phyloP scores from a whole-genome alignment of 2,329 filamentous ascomycete genomes.

The Arthrobotrys iridis region DNA sequence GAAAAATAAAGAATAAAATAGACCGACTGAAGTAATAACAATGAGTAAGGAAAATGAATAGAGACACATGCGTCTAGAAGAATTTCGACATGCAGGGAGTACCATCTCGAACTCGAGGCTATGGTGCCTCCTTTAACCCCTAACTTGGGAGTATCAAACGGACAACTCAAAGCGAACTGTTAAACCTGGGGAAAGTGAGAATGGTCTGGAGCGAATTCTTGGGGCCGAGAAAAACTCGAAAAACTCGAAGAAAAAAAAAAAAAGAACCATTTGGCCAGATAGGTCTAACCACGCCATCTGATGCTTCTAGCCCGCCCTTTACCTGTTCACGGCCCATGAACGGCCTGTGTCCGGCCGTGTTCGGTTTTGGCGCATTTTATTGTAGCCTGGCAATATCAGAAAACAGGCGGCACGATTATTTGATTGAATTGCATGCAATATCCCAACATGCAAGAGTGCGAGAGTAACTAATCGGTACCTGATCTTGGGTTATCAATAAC shows the following conservation, averaged over 20 bases:
- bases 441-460: slow-evolving; percentile 2
- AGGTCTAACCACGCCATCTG: slow-evolving; percentile 16
- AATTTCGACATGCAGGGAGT: not conserved
- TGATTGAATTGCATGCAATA: slow-evolving; percentile 8
- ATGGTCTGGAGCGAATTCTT: no score
- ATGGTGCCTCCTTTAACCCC: slow-evolving; percentile 13
- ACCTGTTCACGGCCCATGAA: not conserved
- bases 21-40: no score
- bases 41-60: no score
- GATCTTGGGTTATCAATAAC: slow-evolving; percentile 6
- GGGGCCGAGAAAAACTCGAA: not conserved
- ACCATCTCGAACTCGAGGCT: slow-evolving; percentile 26
- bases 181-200: slow-evolving; percentile 16
- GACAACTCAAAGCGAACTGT: slow-evolving; percentile 6
- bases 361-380: slow-evolving; percentile 7
- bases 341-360: slow-evolving; percentile 6
- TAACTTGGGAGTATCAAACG: slow-evolving; percentile 1
- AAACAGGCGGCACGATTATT: slow-evolving; percentile 9
- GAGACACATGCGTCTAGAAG: not conserved
- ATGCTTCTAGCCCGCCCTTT: slow-evolving; percentile 32
- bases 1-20: not conserved
- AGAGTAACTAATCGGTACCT: slow-evolving; percentile 29
- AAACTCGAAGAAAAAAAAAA: not conserved
- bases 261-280: slow-evolving; percentile 3
- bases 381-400: slow-evolving; percentile 19